Percentiles rank a stretch among this genome's conserved stretches.
These are phyloP conservation scores for Arxiozyma heterogenica DNA, from an alignment of 1,139 yeast genomes.

Conservation along the genomic window DNA sequence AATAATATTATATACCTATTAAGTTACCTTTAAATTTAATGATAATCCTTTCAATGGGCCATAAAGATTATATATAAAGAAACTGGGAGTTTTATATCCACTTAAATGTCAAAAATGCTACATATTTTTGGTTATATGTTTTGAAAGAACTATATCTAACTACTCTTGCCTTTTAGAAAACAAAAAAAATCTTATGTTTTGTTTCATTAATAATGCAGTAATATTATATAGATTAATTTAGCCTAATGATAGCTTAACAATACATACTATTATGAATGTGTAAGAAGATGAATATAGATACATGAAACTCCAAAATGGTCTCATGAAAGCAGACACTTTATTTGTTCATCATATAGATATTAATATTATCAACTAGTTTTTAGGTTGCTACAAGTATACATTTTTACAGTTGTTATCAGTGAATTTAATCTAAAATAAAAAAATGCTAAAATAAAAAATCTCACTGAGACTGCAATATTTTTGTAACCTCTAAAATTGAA, in stretches of 20 bases:
- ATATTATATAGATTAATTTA: not conserved
- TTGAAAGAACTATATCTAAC: not conserved
- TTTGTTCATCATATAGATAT: not conserved
- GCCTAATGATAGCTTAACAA: not conserved
- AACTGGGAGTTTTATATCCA: too few species aligned
- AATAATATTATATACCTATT: too few species aligned
- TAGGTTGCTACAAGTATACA: not conserved
- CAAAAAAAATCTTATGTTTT: too few species aligned
- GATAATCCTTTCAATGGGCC: too few species aligned
- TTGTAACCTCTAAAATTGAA: conserved; percentile 16
- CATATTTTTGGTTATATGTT: too few species aligned
- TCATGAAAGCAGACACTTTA: not conserved
- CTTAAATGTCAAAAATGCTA: too few species aligned
- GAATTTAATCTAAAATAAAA: not conserved
- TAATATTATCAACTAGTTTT: not conserved
- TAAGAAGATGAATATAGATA: not conserved
- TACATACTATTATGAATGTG: not conserved
- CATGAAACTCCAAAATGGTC: not conserved
- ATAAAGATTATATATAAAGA: too few species aligned
- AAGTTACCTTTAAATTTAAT: too few species aligned
- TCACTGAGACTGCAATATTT: not conserved
- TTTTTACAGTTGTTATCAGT: not conserved
- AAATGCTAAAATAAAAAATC: too few species aligned
- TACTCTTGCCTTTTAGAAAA: not conserved
- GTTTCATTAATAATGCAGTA: not conserved